Evolutionary conservation across 2,329 filamentous ascomycete species (phyloP).

Genomic region (Dothideomycetidae sp.): DNA sequence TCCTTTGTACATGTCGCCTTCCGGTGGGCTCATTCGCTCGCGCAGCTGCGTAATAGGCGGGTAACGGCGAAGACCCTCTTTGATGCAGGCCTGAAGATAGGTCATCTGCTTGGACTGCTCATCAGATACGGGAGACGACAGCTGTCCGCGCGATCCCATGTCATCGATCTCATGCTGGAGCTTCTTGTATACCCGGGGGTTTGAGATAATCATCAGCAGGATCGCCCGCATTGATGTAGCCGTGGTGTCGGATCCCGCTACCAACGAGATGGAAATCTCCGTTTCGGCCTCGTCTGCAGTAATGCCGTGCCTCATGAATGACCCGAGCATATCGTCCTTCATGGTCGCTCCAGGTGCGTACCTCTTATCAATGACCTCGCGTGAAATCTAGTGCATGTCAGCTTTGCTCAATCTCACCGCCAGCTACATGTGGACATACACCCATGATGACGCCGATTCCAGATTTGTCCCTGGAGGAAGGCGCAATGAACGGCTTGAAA

Average conservation of each 20-base stretch:
- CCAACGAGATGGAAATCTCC: too few relatives aligned
- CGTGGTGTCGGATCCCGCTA: slow-evolving; percentile 28
- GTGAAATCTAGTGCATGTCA: too few relatives aligned
- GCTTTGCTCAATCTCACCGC: too few relatives aligned
- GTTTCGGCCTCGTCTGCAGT: too few relatives aligned
- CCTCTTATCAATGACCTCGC: too few relatives aligned
- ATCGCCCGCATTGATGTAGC: slow-evolving; percentile 27
- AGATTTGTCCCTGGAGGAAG: too few relatives aligned
- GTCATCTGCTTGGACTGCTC: slow-evolving; percentile 37
- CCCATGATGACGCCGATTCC: too few relatives aligned
- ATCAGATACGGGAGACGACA: slow-evolving; percentile 9
- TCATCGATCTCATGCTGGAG: slow-evolving; percentile 28
- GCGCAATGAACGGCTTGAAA: too few relatives aligned
- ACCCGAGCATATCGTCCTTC: too few relatives aligned
- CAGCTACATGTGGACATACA: too few relatives aligned
- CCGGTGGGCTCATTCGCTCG: slow-evolving; percentile 22
- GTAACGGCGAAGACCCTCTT: slow-evolving; percentile 41
- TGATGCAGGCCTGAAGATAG: slow-evolving; percentile 50
- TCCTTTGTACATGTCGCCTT: slow-evolving; percentile 20
- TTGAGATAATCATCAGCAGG: slow-evolving; percentile 26
- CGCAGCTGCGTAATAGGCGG: slow-evolving; percentile 21
- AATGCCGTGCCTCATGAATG: too few relatives aligned
- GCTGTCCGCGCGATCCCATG: slow-evolving; percentile 15
- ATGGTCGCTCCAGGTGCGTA: too few relatives aligned
- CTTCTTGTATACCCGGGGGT: slow-evolving; percentile 20